These are phyloP conservation scores for Cichorium intybus DNA, from an alignment of 140 eudicot species.

Conservation along the genomic window DNA sequence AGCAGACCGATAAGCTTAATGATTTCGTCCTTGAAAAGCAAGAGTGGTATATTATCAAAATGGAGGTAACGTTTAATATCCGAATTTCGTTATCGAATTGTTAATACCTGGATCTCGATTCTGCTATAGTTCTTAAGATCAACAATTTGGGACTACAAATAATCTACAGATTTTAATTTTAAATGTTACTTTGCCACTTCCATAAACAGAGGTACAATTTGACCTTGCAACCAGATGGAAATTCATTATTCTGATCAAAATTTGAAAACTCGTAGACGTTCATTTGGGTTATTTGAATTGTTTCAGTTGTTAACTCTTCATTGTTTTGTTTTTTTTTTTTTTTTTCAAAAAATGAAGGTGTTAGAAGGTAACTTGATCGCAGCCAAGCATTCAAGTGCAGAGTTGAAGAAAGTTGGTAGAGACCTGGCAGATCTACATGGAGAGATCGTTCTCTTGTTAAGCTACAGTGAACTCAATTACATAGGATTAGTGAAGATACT, in stretches of 20 bases:
- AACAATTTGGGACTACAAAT: too few species aligned
- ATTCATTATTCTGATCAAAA: not conserved
- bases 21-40: constrained; percentile 65
- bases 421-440: constrained; percentile 72
- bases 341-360: constrained; percentile 33
- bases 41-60: constrained; percentile 59
- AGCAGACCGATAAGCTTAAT: constrained; percentile 60
- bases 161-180: too few species aligned
- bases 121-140: too few species aligned
- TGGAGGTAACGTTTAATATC: constrained; percentile 36
- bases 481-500: constrained; percentile 84
- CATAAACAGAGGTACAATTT: too few species aligned
- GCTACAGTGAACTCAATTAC: constrained; percentile 76
- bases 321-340: constrained; percentile 6
- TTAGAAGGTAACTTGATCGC: constrained; percentile 58
- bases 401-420: constrained; percentile 48
- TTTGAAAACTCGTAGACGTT: not conserved
- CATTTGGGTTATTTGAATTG: too few species aligned
- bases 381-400: constrained; percentile 40
- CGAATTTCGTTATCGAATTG: not conserved
- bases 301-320: too few species aligned
- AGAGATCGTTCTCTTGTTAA: constrained; percentile 70
- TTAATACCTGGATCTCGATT: not conserved
- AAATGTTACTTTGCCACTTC: not conserved
- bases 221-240: not conserved